Percentiles rank a stretch among this genome's conserved stretches.
Evolutionary conservation across 106 monocot genomes (phyloP).

Genomic region (Platanthera guangdongensis): DNA sequence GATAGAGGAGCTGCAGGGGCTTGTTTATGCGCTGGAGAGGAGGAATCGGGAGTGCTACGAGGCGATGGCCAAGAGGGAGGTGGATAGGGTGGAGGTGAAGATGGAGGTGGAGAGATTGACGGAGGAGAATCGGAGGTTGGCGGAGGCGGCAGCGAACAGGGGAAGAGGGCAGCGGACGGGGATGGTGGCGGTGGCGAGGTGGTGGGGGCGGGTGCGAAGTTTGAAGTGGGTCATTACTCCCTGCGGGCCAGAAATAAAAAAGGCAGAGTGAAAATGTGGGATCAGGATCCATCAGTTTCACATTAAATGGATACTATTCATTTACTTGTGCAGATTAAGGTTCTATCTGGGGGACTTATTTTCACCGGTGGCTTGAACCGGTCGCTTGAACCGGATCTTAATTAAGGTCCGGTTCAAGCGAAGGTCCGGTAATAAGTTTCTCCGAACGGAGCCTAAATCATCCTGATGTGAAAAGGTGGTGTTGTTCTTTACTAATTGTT

Average conservation of each 20-base stretch:
- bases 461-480: too few species aligned
- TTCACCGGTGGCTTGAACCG: too few species aligned
- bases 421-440: too few species aligned
- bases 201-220: neutral
- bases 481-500: too few species aligned
- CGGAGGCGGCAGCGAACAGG: constrained; percentile 5
- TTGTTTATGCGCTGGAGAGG: constrained; percentile 61
- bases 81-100: constrained; percentile 42
- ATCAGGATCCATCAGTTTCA: too few species aligned
- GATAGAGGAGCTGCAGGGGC: constrained; percentile 68
- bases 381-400: too few species aligned
- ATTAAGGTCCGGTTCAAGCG: too few species aligned
- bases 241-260: constrained; percentile 1
- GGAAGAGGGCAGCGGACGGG: neutral
- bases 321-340: too few species aligned
- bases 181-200: constrained; percentile 11
- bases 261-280: neutral
- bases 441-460: too few species aligned
- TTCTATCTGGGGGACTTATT: too few species aligned
- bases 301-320: too few species aligned
- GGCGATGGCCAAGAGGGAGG: constrained; percentile 43
- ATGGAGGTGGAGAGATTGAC: constrained; percentile 56
- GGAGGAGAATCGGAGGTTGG: constrained; percentile 49
- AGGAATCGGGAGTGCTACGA: constrained; percentile 67
- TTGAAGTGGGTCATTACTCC: neutral